Percentiles rank a stretch among this genome's conserved stretches.
phyloP scores from a whole-genome alignment of 1,284 basidiomycete species.

The Neonothopanus nambi region DNA sequence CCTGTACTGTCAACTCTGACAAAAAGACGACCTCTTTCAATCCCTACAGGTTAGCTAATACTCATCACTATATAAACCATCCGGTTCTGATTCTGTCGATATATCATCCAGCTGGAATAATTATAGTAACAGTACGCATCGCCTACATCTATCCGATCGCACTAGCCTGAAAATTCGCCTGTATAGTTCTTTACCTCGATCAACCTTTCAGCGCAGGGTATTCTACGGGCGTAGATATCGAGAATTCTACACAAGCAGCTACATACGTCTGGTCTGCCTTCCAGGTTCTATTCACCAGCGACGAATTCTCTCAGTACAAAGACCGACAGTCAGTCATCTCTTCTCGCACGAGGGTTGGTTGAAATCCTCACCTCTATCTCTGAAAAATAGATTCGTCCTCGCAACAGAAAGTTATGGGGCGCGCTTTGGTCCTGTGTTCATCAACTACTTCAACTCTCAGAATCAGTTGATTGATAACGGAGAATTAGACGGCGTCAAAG shows the following conservation, averaged over 20 bases:
- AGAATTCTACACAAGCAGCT: conserved; percentile 34
- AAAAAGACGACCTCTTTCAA: conserved; percentile 31
- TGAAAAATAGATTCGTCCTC: conserved; percentile 34
- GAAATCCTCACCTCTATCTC: background rate
- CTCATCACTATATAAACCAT: background rate
- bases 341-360: background rate
- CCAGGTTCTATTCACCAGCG: conserved; percentile 45
- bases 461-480: conserved; percentile 37
- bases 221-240: conserved; percentile 23
- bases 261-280: conserved; percentile 29
- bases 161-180: background rate
- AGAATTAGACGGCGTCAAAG: conserved; percentile 29
- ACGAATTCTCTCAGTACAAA: conserved; percentile 40
- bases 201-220: conserved; percentile 41
- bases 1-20: conserved; percentile 42
- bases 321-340: conserved; percentile 34
- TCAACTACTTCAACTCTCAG: conserved; percentile 43
- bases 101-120: conserved; percentile 50
- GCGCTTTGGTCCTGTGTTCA: conserved; percentile 43
- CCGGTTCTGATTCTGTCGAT: background rate
- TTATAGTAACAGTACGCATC: conserved; percentile 39
- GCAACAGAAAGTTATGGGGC: conserved; percentile 43
- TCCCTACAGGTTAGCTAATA: conserved; percentile 9
- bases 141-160: background rate
- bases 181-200: conserved; percentile 46